Base-by-base conservation (phyloP, 495 filamentous ascomycete species). In the Neurospora intermedia region DNA sequence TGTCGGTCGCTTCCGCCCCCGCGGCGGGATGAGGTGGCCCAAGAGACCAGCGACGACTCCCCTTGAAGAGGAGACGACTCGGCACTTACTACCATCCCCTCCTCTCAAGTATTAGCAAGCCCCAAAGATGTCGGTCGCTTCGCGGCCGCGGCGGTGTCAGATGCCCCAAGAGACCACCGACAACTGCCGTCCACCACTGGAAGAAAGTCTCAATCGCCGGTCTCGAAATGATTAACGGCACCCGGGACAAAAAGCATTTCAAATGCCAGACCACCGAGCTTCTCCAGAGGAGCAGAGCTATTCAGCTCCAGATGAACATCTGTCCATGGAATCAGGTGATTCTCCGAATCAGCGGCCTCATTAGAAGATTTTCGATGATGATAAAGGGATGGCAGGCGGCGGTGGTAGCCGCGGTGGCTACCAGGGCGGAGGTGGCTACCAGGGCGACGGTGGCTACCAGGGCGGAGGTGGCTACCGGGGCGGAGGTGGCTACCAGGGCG, bases 221-320 rank as follows among this genome's bases (percentile, higher is more conserved):
- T 13, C 69, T 77, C 7, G 20, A 38, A 2, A 69, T 97, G 71
- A 90, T 94, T 77, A 97, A 97, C 75, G 83, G 88, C 18, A 87
- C 89, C 73, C 86, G 88, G 43, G 93, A 89, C 79, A 94, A 90
- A 76, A 89, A 87, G 41, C 86, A 85, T 71, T 88, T 94, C 69
- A 92, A 97, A 79, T 98, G 93, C 77, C 92, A 94, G 77, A 98
- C 96, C 0, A 78, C 97, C 16, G 88, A 92, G 69, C 85, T 98
- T 9, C 84, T 96, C 74, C 94, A 97, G 77, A 83, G 88, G 59
- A 93, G 91, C 74, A 75, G 70, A 18, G 69, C 54, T 3, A 75
- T 78, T 16, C 89, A 91, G 74, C 86, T 89, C 75, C 93, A 96
- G 43, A 31, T 31, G 40, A 41, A 41, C 40, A 41, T 41, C 11